These are phyloP conservation scores for Sclerotinia minor DNA, from an alignment of 2,329 filamentous ascomycete species.

Conservation along the genomic window DNA sequence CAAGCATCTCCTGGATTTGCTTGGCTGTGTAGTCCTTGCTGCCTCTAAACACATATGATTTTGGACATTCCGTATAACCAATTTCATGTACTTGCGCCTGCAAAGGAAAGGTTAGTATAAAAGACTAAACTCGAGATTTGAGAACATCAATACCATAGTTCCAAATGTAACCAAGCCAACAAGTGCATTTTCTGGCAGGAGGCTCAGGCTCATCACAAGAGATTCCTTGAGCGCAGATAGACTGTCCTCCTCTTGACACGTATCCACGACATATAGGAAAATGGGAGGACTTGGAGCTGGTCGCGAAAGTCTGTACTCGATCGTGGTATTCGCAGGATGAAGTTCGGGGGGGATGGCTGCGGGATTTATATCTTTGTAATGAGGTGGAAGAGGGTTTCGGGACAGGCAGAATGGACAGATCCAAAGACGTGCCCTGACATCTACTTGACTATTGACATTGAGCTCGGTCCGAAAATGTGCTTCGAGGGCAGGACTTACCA, in stretches of 20 bases:
- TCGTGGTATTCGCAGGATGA: slow-evolving; percentile 81
- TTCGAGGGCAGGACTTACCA: slow-evolving; percentile 61
- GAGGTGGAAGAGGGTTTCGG: slow-evolving; percentile 76
- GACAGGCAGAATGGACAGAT: slow-evolving; percentile 88
- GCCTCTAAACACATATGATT: slow-evolving; percentile 96
- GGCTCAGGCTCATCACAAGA: slow-evolving; percentile 79
- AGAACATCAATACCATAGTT: slow-evolving; percentile 72
- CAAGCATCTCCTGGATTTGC: slow-evolving; percentile 99
- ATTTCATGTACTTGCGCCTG: slow-evolving; percentile 96
- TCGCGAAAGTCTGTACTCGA: slow-evolving; percentile 79
- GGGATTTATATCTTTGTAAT: slow-evolving; percentile 87
- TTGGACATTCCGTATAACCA: slow-evolving; percentile 95
- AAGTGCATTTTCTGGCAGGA: slow-evolving; percentile 77
- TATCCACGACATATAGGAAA: slow-evolving; percentile 84
- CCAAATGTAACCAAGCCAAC: slow-evolving; percentile 86
- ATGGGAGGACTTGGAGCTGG: slow-evolving; percentile 85
- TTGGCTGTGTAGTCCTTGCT: slow-evolving; percentile 98
- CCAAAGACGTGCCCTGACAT: slow-evolving; percentile 81
- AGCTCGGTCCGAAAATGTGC: slow-evolving; percentile 30
- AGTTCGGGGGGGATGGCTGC: slow-evolving; percentile 82
- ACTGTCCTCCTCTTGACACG: slow-evolving; percentile 85
- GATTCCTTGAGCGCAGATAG: slow-evolving; percentile 81
- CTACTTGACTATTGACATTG: slow-evolving; percentile 64
- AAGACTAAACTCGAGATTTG: background rate
- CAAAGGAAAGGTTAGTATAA: slow-evolving; percentile 9